Evolutionary conservation across 2,329 filamentous ascomycete genomes (phyloP), one percentile per base, ranked within the genome.

Genomic region (Lachnellula subtilissima): DNA sequence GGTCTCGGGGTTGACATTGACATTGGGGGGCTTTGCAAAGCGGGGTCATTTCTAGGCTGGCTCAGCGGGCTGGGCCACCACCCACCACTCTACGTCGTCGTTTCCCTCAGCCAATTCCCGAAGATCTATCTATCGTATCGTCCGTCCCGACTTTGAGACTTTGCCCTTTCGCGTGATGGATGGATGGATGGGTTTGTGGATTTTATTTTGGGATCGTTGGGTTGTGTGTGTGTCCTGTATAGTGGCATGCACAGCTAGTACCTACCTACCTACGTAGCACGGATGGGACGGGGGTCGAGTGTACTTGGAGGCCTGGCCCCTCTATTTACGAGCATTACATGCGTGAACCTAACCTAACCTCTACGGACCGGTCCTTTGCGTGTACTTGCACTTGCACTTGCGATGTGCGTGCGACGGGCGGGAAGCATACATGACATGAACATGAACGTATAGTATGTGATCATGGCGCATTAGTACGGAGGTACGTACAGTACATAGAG

Each of bases 381-480:
- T 40, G 3, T 2, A 25, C 36, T 22, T 40, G 3, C 12, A 25
- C 22, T 28, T 28, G 28, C 6, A 7, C 36, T 5, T 39, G 36
- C 36, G 4, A 2, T 22, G 22, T 39, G 36, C 36, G 36, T 39
- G 25, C 25, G 25, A 25, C 15, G 37, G 37, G 45, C 45, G 45
- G 45, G 45, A 47, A 47, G 45, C 23, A 3, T 47, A 47, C 45
- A 47, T 47, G 45, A 35, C 22, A 22, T 47, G 45, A 47, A 22
- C 45, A 25, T 47, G 45, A 23, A 5, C 28, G 28, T 11, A 17
- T 5, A 19, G 22, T 32, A 48, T 52, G 53, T 52, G 53, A 55
- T 51, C 53, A 52, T 51, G 48, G 53, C 53, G 53, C 54, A 52
- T 39, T 47, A 22, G 39, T 45, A 32, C 11, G 19, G 39, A 5